Percentiles rank a stretch among this genome's conserved stretches.
Conservation (phyloP, 2,329 filamentous ascomycete species). For the Diaporthe sp. region DNA sequence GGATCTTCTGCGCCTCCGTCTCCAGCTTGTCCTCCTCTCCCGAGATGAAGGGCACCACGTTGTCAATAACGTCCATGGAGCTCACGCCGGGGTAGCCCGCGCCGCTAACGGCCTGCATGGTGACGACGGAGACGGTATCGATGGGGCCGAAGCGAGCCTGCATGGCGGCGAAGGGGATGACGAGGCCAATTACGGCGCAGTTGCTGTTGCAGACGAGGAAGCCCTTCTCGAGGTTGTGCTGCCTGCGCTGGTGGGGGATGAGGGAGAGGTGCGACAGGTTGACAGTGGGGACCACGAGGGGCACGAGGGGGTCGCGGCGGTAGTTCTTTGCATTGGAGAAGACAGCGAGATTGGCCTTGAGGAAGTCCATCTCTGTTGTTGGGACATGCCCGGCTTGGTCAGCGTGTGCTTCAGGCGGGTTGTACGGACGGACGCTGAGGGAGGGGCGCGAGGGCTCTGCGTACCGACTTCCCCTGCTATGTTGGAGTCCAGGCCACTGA, state of each 20-base stretch:
- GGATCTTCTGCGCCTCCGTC: conserved; percentile 93
- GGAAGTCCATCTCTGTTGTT: conserved; percentile 83
- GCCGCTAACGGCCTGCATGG: conserved; percentile 93
- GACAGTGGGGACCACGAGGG: conserved; percentile 93
- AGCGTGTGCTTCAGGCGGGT: neutral
- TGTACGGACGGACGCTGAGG: neutral
- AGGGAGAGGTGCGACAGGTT: conserved; percentile 89
- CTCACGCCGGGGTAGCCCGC: conserved; percentile 91
- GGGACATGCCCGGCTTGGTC: conserved; percentile 32
- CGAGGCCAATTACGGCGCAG: conserved; percentile 95
- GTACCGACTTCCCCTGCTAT: conserved; percentile 91
- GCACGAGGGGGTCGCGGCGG: conserved; percentile 88
- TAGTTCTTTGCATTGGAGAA: conserved; percentile 99
- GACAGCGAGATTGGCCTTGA: conserved; percentile 87
- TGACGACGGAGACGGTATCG: conserved; percentile 81
- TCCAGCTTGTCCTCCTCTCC: conserved; percentile 98
- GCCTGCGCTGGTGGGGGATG: conserved; percentile 86
- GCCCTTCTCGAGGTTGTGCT: conserved; percentile 80
- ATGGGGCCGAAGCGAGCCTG: conserved; percentile 88
- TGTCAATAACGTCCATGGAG: conserved; percentile 96
- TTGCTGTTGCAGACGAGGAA: conserved; percentile 99
- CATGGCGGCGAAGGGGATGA: conserved; percentile 93
- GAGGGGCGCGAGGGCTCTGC: conserved; percentile 40
- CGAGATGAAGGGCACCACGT: conserved; percentile 91
- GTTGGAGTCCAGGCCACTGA: conserved; percentile 91